Evolutionary conservation across 2,329 filamentous ascomycete genomes (phyloP).

Genomic region (Fusarium sp.): DNA sequence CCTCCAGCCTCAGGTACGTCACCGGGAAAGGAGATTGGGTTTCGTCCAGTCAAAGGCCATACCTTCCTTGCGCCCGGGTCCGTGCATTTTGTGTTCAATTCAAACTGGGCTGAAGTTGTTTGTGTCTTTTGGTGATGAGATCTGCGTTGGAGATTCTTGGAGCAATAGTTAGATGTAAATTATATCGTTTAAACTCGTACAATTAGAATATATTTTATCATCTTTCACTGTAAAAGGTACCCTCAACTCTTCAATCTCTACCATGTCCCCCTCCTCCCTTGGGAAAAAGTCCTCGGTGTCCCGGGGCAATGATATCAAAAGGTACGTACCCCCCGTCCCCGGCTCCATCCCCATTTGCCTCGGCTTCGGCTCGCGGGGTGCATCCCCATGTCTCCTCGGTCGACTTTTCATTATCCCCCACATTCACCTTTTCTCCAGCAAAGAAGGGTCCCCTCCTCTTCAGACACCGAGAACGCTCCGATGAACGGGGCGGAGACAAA

Average conservation of each 20-base stretch:
- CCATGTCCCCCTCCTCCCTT: neutral
- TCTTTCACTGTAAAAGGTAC: neutral
- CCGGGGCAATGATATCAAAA: conserved; percentile 31
- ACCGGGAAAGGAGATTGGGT: conserved; percentile 14
- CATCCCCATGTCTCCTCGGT: conserved; percentile 12
- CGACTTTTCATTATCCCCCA: conserved; percentile 17
- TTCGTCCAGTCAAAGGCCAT: conserved; percentile 8
- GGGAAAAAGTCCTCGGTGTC: conserved; percentile 18
- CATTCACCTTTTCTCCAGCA: conserved; percentile 8
- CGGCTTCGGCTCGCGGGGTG: conserved; percentile 44
- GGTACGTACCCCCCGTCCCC: conserved; percentile 30
- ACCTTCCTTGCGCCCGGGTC: conserved; percentile 15
- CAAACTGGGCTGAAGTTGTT: neutral
- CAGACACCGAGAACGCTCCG: conserved; percentile 9
- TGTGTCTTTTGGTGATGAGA: neutral
- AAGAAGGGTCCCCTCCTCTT: neutral
- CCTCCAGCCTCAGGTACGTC: conserved; percentile 18
- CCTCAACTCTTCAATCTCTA: neutral
- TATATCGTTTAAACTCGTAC: neutral
- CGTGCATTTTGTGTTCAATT: neutral
- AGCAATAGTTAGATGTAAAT: neutral
- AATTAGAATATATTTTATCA: neutral
- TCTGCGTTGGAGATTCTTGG: neutral
- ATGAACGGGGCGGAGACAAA: neutral
- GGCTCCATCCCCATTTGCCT: conserved; percentile 34